Base-by-base conservation (phyloP, 2,329 filamentous ascomycete genomes). In the Colletotrichum lentis region DNA sequence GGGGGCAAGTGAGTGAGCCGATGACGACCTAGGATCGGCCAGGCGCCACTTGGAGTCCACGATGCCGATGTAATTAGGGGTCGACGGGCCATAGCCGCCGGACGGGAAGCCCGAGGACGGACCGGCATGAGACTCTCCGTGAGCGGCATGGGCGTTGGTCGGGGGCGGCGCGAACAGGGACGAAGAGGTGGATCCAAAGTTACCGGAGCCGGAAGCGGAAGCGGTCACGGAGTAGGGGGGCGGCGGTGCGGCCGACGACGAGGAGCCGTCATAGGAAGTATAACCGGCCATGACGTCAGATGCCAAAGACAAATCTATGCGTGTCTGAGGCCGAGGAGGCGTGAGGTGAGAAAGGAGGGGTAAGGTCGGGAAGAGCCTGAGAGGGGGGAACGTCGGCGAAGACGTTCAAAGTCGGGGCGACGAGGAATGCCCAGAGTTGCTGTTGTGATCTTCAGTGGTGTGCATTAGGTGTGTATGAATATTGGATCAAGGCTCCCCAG, bases 21-120 rank as follows among this genome's bases (percentile, higher is more conserved):
- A 86, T 5, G 84, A 85, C 43, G 80, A 77, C 46, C 84, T 80
- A 35, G 84, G 83, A 58, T 86, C 84, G 18, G 72, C 67, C 22
- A 71, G 67, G 49, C 77, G 66, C 70, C 71, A 62, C 44, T 69
- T 69, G 20, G 63, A 67, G 31, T 67, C 53, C 57, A 67, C 12
- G 31, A 69, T 50, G 16, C 50, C 50, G 49, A 47, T n/a, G 5
- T 35, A 7, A 12, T 44, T 47, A 18, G 27, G 22, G 5, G 61
- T 22, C 12, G 60, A 49, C 10, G 43, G 35, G 14, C n/a, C n/a
- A n/a, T 39, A 59, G 43, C 55, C 12, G 55, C 55, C 16, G 8
- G 20, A 24, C 31, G 49, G 27, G 8, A 41, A 41, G 22, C 53
- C 60, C 20, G 53, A 63, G 20, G 52, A 53, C 37, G 58, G 35